phyloP scores from a whole-genome alignment of 441 rosid genomes.

The Jatropha podagrica region DNA sequence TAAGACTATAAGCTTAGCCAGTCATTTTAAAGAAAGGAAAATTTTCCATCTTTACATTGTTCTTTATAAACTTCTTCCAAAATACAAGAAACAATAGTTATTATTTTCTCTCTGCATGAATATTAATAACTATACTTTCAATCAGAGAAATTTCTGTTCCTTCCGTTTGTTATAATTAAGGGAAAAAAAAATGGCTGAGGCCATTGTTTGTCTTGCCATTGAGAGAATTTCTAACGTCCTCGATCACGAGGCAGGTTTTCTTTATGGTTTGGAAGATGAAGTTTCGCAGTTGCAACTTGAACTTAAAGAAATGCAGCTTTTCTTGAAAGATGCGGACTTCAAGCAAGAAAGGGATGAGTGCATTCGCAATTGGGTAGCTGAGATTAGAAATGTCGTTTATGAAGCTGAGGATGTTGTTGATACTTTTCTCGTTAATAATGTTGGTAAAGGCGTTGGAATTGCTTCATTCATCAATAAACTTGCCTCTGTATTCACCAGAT shows the following conservation, averaged over 20 bases:
- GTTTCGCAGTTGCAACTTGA: slow-evolving; percentile 19
- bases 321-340: slow-evolving; percentile 25
- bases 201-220: slow-evolving; percentile 16
- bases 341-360: slow-evolving; percentile 12
- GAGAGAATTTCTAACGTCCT: slow-evolving; percentile 12
- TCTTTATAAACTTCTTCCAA: too few species aligned
- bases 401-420: slow-evolving; percentile 22
- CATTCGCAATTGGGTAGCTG: slow-evolving; percentile 14
- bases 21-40: too few species aligned
- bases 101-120: too few species aligned
- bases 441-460: not conserved
- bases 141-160: too few species aligned
- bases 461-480: not conserved
- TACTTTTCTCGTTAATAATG: slow-evolving; percentile 5
- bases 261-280: slow-evolving; percentile 10
- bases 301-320: slow-evolving; percentile 19
- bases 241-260: not conserved
- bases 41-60: too few species aligned
- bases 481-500: slow-evolving; percentile 1
- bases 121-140: too few species aligned
- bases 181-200: slow-evolving; percentile 16
- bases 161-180: not conserved
- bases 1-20: too few species aligned
- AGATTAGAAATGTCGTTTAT: slow-evolving; percentile 17
- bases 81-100: too few species aligned